Evolutionary conservation across 352 stramenopile species (phyloP).

Genomic region (Pythium volutum): DNA sequence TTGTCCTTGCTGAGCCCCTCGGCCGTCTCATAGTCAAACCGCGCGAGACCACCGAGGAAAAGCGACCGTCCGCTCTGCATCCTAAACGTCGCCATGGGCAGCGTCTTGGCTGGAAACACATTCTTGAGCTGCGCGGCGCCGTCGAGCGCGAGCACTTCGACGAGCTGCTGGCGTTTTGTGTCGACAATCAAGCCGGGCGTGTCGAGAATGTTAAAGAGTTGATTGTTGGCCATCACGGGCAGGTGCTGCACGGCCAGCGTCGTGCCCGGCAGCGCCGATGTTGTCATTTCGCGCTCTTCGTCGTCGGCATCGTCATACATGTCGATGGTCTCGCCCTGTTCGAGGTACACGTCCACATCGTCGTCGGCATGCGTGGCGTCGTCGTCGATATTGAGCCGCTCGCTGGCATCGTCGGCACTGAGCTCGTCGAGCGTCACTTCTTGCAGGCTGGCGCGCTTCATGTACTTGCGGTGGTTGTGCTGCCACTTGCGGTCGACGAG

Average conservation of each 20-base stretch:
- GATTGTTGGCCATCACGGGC: slow-evolving; percentile 74
- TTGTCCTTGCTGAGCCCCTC: slow-evolving; percentile 35
- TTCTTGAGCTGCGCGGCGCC: slow-evolving; percentile 62
- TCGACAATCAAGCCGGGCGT: slow-evolving; percentile 79
- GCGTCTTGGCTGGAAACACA: slow-evolving; percentile 71
- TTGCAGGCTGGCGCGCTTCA: slow-evolving; percentile 40
- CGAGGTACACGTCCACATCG: slow-evolving; percentile 45
- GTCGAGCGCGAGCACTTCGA: slow-evolving; percentile 75
- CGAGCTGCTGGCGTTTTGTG: slow-evolving; percentile 69
- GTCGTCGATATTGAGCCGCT: slow-evolving; percentile 57
- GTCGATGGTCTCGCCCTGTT: slow-evolving; percentile 53
- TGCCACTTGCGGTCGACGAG: slow-evolving; percentile 81
- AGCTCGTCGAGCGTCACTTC: slow-evolving; percentile 58
- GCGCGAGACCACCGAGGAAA: slow-evolving; percentile 70
- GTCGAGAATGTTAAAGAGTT: slow-evolving; percentile 81
- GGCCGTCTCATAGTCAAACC: slow-evolving; percentile 71
- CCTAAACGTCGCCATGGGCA: slow-evolving; percentile 69
- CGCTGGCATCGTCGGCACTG: slow-evolving; percentile 36
- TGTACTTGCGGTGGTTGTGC: slow-evolving; percentile 86
- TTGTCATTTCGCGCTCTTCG: slow-evolving; percentile 78
- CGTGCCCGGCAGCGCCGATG: slow-evolving; percentile 88
- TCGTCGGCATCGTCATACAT: slow-evolving; percentile 69
- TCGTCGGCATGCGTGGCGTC: background rate
- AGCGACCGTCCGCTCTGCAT: slow-evolving; percentile 65
- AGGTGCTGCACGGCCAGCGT: slow-evolving; percentile 85